Evolutionary conservation across 2,329 filamentous ascomycete species (phyloP).

Genomic region (Aspergillus puulaauensis): DNA sequence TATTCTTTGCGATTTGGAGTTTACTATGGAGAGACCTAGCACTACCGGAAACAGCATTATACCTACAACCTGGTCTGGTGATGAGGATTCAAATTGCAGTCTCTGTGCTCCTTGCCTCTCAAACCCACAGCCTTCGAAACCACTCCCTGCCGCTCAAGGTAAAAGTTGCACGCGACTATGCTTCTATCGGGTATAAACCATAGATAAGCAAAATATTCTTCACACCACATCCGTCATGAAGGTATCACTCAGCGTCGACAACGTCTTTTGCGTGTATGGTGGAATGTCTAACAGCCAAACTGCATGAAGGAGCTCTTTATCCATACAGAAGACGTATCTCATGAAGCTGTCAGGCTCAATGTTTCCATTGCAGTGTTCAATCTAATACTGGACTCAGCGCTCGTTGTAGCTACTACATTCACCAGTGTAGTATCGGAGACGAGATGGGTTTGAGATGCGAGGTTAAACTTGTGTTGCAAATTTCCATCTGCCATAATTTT

Average conservation of each 20-base stretch:
- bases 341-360: constrained; percentile 27
- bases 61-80: too few species aligned
- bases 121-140: constrained; percentile 42
- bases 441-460: neutral
- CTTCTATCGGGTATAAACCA: constrained; percentile 54
- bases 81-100: constrained; percentile 41
- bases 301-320: constrained; percentile 48
- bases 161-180: constrained; percentile 47
- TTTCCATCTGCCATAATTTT: neutral
- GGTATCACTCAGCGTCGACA: constrained; percentile 52
- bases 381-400: too few species aligned
- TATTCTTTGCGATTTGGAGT: too few species aligned
- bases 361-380: constrained; percentile 29
- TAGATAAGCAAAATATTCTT: constrained; percentile 50
- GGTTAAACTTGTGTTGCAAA: neutral
- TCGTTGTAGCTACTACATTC: constrained; percentile 40
- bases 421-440: constrained; percentile 50
- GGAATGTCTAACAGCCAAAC: constrained; percentile 51
- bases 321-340: constrained; percentile 31
- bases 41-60: too few species aligned
- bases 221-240: constrained; percentile 31
- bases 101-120: constrained; percentile 52
- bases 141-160: constrained; percentile 34
- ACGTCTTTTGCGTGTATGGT: constrained; percentile 57
- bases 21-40: too few species aligned